A percentile compares a stretch with the other conserved stretches of the same genome.
These are phyloP conservation scores for Sarocladium oryzae DNA, from an alignment of 2,329 filamentous ascomycete genomes.

Conservation along the genomic window DNA sequence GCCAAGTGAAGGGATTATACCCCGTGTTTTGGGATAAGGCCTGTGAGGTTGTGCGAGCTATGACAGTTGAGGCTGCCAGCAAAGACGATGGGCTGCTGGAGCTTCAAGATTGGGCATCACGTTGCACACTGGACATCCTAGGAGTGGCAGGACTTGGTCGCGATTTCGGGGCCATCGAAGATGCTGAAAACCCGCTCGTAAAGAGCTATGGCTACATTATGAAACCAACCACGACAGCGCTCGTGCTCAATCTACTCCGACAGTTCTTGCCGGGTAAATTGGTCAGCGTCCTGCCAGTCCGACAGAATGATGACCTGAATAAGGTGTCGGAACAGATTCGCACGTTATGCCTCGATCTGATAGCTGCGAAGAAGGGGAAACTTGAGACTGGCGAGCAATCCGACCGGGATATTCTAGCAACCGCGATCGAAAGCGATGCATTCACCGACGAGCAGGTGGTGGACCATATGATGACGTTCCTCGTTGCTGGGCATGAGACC, in stretches of 20 bases:
- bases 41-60: background rate
- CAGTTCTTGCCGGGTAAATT: background rate
- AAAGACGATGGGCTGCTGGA: slow-evolving; percentile 23
- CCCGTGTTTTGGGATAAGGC: slow-evolving; percentile 36
- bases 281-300: background rate
- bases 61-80: background rate
- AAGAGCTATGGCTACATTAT: slow-evolving; percentile 36
- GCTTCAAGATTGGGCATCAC: slow-evolving; percentile 35
- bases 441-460: slow-evolving; percentile 11
- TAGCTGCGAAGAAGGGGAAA: background rate
- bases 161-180: slow-evolving; percentile 31
- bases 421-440: background rate
- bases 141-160: slow-evolving; percentile 34
- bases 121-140: slow-evolving; percentile 37
- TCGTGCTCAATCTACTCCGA: background rate
- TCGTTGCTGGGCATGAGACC: slow-evolving; percentile 37
- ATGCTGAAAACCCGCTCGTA: slow-evolving; percentile 29
- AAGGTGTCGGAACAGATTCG: background rate
- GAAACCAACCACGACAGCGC: slow-evolving; percentile 25
- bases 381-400: background rate
- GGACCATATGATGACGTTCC: slow-evolving; percentile 33
- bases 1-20: slow-evolving; percentile 28
- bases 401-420: background rate
- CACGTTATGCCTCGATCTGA: background rate
- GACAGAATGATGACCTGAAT: background rate